Base-by-base conservation (phyloP, 2,329 filamentous ascomycete genomes). In the Pseudogymnoascus sp. region DNA sequence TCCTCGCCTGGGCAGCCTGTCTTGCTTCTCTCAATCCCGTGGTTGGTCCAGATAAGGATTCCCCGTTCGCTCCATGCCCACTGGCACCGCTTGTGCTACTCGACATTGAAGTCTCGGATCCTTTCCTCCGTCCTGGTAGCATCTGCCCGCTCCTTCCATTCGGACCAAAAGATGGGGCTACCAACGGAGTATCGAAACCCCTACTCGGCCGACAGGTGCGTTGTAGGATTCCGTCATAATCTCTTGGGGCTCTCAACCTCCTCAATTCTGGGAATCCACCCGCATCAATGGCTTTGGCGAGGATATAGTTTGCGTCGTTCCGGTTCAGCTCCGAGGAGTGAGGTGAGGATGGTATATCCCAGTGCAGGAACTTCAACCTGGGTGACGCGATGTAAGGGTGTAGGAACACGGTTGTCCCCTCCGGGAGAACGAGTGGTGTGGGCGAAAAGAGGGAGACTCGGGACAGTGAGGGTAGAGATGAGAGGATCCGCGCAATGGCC, bases 141-240 rank as follows among this genome's bases (percentile, higher is more conserved):
- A 26, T 50, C 14, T 56, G 50, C 10, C 16, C 28, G 14, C 59
- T 62, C 22, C 24, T 38, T 11, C 37, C 59, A 16, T 60, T 60
- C 14, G 22, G 14, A 33, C 16, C 24, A 14, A 56, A 43, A 8
- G 40, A 26, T 2, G 60, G 41, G 8, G 38, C 37, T 28, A 37
- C 22, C 14, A 46, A 6, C 1, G 61, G 46, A 24, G 46, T 37
- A 16, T 72, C 71, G 19, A 71, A 72, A 5, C 63, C 64, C n/a
- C 66, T 63, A 16, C 64, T 64, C 24, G 71, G 72, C 46, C 81
- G 82, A 73, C 89, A 93, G 1, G 91, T 79, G 1, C 78, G 75
- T 74, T 93, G 89, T 66, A 92, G 84, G 6, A 83, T 68, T 26
- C 89, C 89, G 4, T 89, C 83, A 1, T 87, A 82, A 67, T 93